Evolutionary conservation across 306 rosid genomes (phyloP).

Genomic region (Corylus americana): DNA sequence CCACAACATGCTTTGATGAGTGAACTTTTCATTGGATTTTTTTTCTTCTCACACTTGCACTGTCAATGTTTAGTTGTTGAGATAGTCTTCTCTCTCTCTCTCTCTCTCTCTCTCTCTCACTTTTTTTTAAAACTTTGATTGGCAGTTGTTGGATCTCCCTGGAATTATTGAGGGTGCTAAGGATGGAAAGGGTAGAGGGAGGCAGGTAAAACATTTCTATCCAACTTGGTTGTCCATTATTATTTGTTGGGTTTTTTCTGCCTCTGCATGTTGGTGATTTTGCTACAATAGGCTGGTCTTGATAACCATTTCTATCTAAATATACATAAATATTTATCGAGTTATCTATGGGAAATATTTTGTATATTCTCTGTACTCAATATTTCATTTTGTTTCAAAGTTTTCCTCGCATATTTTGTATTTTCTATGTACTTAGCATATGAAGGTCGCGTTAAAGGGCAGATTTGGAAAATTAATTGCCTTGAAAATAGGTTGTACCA

Average conservation of each 20-base stretch:
- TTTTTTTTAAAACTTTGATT: slow-evolving; percentile 20
- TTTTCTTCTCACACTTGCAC: neutral
- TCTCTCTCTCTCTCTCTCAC: neutral
- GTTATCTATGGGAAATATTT: neutral
- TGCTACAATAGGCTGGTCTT: neutral
- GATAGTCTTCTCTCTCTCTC: neutral
- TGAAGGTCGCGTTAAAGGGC: neutral
- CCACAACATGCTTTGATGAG: neutral
- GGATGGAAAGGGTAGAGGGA: slow-evolving; percentile 99
- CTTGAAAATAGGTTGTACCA: neutral
- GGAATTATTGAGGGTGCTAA: slow-evolving; percentile 98
- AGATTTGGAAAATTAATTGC: neutral
- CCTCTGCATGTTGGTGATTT: neutral
- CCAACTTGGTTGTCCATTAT: neutral
- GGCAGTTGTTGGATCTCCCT: slow-evolving; percentile 98
- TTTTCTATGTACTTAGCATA: neutral
- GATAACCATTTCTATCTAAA: neutral
- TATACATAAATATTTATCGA: neutral
- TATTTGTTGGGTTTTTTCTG: neutral
- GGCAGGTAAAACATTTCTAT: slow-evolving; percentile 67
- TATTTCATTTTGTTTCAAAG: neutral
- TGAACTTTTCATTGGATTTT: neutral
- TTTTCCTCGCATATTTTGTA: too few species aligned
- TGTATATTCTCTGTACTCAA: neutral
- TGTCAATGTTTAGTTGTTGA: neutral